A percentile compares a stretch with the other conserved stretches of the same genome.
Evolutionary conservation across 2,329 filamentous ascomycete species (phyloP).

Genomic region (Cytospora chrysosperma): DNA sequence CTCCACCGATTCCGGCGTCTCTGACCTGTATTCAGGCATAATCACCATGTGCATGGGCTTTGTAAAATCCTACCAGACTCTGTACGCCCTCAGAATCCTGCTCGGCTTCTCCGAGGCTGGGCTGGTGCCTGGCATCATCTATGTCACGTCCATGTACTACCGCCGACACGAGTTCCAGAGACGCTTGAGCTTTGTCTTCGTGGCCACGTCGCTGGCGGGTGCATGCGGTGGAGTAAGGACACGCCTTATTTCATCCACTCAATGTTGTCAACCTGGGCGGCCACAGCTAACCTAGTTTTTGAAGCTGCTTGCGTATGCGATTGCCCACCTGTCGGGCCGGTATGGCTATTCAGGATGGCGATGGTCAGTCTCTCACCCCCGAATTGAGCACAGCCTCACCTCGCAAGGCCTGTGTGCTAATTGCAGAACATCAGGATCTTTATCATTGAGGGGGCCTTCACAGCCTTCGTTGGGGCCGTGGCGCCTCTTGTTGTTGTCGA

Average conservation of each 20-base stretch:
- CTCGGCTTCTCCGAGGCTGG: constrained; percentile 68
- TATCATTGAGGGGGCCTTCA: constrained; percentile 48
- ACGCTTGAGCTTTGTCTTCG: constrained; percentile 74
- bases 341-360: no score
- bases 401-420: no score
- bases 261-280: no score
- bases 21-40: constrained; percentile 23
- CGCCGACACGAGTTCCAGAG: constrained; percentile 55
- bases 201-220: constrained; percentile 75
- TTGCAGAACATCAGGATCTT: constrained; percentile 41
- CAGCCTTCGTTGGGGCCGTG: constrained; percentile 40
- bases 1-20: no score
- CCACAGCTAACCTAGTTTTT: no score
- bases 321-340: no score
- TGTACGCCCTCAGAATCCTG: constrained; percentile 53
- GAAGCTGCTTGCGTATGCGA: no score
- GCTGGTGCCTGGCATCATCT: constrained; percentile 50
- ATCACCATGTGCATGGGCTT: constrained; percentile 52
- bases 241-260: no score
- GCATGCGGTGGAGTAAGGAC: constrained; percentile 61
- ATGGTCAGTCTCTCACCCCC: no score
- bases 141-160: constrained; percentile 60
- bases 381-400: no score
- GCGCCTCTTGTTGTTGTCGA: constrained; percentile 47
- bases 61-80: constrained; percentile 47